Evolutionary conservation across 164 flowering plant genomes (phyloP).

Genomic region (Liquidambar formosana): DNA sequence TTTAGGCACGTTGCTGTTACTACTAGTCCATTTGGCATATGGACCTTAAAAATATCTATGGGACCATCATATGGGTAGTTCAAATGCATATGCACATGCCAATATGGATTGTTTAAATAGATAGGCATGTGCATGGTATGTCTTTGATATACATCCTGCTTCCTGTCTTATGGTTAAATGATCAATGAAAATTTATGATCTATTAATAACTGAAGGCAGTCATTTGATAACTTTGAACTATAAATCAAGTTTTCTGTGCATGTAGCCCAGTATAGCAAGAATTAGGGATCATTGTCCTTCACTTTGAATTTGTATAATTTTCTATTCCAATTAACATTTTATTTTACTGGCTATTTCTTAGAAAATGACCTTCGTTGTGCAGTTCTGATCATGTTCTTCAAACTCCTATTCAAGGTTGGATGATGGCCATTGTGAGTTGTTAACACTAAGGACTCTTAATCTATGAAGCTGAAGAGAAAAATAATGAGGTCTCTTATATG

Average conservation of each 20-base stretch:
- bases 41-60: not conserved
- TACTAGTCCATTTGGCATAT: not conserved
- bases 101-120: too few relatives aligned
- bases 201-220: not conserved
- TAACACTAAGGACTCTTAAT: constrained; percentile 9
- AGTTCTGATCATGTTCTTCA: constrained; percentile 97
- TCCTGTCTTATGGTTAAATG: too few relatives aligned
- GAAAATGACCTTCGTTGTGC: constrained; percentile 26
- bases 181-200: too few relatives aligned
- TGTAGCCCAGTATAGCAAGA: not conserved
- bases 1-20: not conserved
- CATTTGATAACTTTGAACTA: not conserved
- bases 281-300: too few relatives aligned
- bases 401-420: constrained; percentile 88
- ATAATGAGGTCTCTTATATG: not conserved
- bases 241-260: not conserved
- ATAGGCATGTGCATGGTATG: too few relatives aligned
- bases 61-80: too few relatives aligned
- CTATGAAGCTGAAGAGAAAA: not conserved
- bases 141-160: too few relatives aligned
- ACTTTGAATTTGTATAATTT: too few relatives aligned
- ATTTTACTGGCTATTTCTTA: not conserved
- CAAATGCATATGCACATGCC: too few relatives aligned
- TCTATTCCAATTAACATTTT: not conserved
- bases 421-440: constrained; percentile 93